Conservation (phyloP, 768 basidiomycete genomes). For the Boletellus ananiceps region DNA sequence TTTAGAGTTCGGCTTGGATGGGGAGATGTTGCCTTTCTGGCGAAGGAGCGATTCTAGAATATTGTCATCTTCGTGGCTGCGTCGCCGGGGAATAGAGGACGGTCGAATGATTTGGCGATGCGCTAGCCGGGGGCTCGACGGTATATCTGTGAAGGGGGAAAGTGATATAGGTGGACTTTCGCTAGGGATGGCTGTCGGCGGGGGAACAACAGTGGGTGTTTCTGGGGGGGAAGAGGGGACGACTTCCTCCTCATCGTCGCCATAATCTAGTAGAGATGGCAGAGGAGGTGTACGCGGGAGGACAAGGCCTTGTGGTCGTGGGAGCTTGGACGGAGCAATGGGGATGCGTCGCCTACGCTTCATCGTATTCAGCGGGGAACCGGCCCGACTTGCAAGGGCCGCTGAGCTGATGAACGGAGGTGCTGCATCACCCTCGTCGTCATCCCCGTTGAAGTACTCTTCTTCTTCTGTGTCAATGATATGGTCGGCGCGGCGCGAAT, state of each 20-base stretch:
- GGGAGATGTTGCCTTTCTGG: conserved; percentile 32
- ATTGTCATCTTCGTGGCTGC: conserved; percentile 43
- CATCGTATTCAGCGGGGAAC: conserved; percentile 35
- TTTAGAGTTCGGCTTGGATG: conserved; percentile 33
- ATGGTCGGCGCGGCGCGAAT: conserved; percentile 41
- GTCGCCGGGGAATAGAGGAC: conserved; percentile 44
- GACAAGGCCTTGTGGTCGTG: conserved; percentile 38
- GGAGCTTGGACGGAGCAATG: conserved; percentile 42
- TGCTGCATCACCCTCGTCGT: conserved; percentile 61
- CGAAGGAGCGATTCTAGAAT: conserved; percentile 52
- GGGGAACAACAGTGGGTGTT: conserved; percentile 6
- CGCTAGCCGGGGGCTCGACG: conserved; percentile 36
- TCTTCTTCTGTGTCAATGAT: conserved; percentile 77
- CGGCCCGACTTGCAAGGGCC: conserved; percentile 23
- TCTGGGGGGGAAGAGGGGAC: conserved; percentile 16
- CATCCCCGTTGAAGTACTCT: conserved; percentile 87
- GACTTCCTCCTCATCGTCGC: conserved; percentile 53
- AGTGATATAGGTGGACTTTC: conserved; percentile 23
- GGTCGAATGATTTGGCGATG: conserved; percentile 36
- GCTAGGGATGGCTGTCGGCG: conserved; percentile 12
- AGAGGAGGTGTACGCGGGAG: conserved; percentile 50
- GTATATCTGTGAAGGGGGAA: conserved; percentile 33
- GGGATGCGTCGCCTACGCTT: conserved; percentile 58
- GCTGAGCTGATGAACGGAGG: conserved; percentile 30
- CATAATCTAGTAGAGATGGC: conserved; percentile 69